Percentiles rank a stretch among this genome's conserved stretches.
These are phyloP conservation scores for Elsinoe fawcettii DNA, from an alignment of 2,329 filamentous ascomycete genomes.

Conservation along the genomic window DNA sequence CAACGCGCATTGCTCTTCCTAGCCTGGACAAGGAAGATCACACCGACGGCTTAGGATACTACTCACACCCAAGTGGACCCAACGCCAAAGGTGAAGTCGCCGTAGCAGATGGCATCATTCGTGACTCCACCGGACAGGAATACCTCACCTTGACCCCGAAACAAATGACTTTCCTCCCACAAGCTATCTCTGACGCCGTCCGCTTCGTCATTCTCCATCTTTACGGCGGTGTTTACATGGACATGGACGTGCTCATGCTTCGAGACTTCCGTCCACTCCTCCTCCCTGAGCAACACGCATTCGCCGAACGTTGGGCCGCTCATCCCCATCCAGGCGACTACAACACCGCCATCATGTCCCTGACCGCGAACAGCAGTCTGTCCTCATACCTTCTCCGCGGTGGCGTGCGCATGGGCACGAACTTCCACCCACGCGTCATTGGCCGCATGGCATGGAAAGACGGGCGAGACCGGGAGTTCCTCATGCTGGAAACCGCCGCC, in stretches of 20 bases:
- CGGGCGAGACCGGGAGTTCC: conserved; percentile 44
- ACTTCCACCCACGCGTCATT: conserved; percentile 49
- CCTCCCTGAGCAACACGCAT: conserved; percentile 44
- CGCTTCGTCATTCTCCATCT: conserved; percentile 49
- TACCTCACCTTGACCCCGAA: conserved; percentile 48
- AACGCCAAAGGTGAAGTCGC: conserved; percentile 35
- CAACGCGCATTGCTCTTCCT: conserved; percentile 45
- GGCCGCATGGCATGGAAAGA: conserved; percentile 52
- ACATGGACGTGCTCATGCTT: conserved; percentile 50
- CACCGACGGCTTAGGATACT: conserved; percentile 44
- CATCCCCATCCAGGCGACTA: conserved; percentile 45
- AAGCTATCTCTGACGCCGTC: conserved; percentile 50
- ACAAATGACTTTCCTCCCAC: conserved; percentile 51
- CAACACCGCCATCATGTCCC: conserved; percentile 51
- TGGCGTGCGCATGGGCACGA: conserved; percentile 50
- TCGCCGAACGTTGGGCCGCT: conserved; percentile 50
- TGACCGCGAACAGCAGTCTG: conserved; percentile 48
- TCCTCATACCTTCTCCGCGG: conserved; percentile 49
- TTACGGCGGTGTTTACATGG: conserved; percentile 48
- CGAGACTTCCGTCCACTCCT: conserved; percentile 49
- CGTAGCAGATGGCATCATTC: conserved; percentile 46
- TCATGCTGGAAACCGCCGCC: conserved; percentile 51
- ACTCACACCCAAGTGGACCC: conserved; percentile 40
- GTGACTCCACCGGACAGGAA: conserved; percentile 43
- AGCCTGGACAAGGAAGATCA: conserved; percentile 36